Evolutionary conservation across 352 stramenopile species (phyloP), one percentile per base, ranked within the genome.

Genomic region (Globisporangium acanthophoron): DNA sequence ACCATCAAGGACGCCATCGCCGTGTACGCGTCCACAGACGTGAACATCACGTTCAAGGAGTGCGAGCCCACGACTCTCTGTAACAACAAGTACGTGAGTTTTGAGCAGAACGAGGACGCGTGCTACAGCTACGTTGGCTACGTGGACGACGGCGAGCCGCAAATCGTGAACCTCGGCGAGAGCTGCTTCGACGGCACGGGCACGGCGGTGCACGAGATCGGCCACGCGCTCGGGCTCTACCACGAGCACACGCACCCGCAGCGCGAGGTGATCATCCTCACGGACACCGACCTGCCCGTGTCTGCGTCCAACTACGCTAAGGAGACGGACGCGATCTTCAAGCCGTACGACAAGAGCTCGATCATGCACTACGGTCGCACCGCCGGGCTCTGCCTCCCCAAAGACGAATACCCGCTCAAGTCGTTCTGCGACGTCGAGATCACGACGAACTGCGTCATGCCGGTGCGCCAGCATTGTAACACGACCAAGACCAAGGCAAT

Each of bases 281-380:
- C 74, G 6, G 76, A 86, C 53, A 61, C 66, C 33, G 76, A 90
- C 24, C 49, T 90, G 56, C 75, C 78, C 0, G 78, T 87, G 18
- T 86, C 72, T 1, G 62, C 73, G 9, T 74, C 78, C 52, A 90
- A 89, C 64, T 92, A 92, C 61, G 76, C 77, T 21, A 88, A 85
- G 55, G 76, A 72, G 45, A 75, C 63, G 13, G 66, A 87, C 56
- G 79, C 77, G 2, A 70, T 71, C 1, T 54, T 88, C 39, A 92
- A 80, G 50, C 66, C 76, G 48, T 92, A 92, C 58, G 79, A 92
- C 59, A 71, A 69, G 4, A 65, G 68, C 24, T 90, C 79, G 47
- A 88, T 92, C 66, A 92, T 92, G 81, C 81, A 92, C 66, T 92
- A 92, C 43, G 76, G 78, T 9, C 74, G 72, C 46, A 71, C 61